Conservation (phyloP, 441 rosid species). For the Melastoma candidum region DNA sequence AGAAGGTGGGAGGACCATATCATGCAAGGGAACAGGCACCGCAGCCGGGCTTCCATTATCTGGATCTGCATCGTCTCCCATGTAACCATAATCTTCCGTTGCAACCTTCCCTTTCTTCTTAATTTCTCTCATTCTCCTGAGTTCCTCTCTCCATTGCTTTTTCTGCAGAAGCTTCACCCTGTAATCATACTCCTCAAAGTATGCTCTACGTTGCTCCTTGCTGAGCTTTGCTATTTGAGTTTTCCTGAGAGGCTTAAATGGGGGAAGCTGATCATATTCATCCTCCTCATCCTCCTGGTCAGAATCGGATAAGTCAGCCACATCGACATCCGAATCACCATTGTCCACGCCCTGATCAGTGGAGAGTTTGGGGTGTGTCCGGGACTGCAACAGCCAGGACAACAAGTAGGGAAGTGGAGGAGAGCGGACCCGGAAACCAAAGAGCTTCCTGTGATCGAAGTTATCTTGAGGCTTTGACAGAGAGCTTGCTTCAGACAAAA, state of each 20-base stretch:
- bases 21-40: constrained; percentile 74
- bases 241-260: constrained; percentile 77
- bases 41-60: constrained; percentile 65
- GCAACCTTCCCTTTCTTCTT: constrained; percentile 57
- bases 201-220: constrained; percentile 57
- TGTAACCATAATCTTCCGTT: constrained; percentile 32
- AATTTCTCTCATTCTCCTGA: constrained; percentile 55
- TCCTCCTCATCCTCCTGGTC: constrained; percentile 81
- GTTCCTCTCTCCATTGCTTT: constrained; percentile 73
- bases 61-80: constrained; percentile 46
- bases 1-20: constrained; percentile 68
- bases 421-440: constrained; percentile 69
- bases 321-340: constrained; percentile 75
- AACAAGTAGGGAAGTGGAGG: constrained; percentile 85
- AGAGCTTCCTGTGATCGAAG: constrained; percentile 65
- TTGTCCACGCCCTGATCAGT: constrained; percentile 65
- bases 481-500: constrained; percentile 77
- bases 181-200: constrained; percentile 76
- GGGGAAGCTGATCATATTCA: constrained; percentile 92
- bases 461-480: constrained; percentile 71
- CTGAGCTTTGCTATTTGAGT: constrained; percentile 54
- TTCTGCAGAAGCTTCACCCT: constrained; percentile 68
- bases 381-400: constrained; percentile 86
- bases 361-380: constrained; percentile 70
- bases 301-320: constrained; percentile 68